Base-by-base conservation (phyloP, 805 yeast genomes). In the Teunomyces pallodes region DNA sequence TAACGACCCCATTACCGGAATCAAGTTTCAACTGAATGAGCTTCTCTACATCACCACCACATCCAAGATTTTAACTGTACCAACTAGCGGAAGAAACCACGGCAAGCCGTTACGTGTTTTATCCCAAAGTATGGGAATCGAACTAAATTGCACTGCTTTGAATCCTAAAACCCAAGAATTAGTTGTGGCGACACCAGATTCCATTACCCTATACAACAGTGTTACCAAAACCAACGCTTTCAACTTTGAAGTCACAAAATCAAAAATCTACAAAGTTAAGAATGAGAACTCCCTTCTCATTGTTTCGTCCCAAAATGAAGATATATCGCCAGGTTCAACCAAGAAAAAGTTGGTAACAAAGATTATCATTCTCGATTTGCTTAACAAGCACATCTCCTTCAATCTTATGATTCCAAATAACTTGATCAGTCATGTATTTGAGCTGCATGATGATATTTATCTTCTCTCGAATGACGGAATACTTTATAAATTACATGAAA, bases 1-100 rank as follows among this genome's bases (percentile, higher is more conserved):
- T 45, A 69, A 75, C 2, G 94, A 89, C 43, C 96, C 97, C 1
- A 77, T 94, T 14, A 92, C 98, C 0, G 86, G 88, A 0, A 66
- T 92, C 1, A 77, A 79, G 27, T 80, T 91, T 54, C 75, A 75
- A 45, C 75, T 75, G 12, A 75, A 79, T 1, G 67, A 79, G 29
- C 38, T 68, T 3, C 66, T 90, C 12, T 90, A 80, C 61, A 86
- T 88, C 14, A 75, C 92, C 1, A 87, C 97, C 0, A 83, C 94
- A 0, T 80, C 86, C 12, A 84, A 79, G 54, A 76, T 90, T 1
- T 63, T 90, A 42, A 78, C 90, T 0, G 81, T 90, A 9, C 77
- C 83, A 10, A 90, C 97, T 0, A 77, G 84, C 1, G 96, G 96
- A 0, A 76, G 89, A 59, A 87, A 86, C 61, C 82, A 81, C 43